Evolutionary conservation across 306 rosid genomes (phyloP), one percentile per base, ranked within the genome.

Genomic region (Urtica urens): DNA sequence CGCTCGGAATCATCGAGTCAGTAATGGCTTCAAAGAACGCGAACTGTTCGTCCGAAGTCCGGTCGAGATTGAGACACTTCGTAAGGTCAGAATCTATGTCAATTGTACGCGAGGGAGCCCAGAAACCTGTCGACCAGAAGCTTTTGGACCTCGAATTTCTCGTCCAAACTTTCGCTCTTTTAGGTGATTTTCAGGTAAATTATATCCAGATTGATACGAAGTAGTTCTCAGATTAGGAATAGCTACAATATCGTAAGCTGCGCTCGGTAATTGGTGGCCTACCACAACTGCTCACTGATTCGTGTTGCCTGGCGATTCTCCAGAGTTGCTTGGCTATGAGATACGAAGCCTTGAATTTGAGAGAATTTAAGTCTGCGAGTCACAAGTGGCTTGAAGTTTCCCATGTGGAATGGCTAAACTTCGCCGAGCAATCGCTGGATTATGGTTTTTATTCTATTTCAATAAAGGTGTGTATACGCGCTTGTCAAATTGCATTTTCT

Each of bases 281-380:
- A n/a, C n/a, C n/a, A n/a, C n/a, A n/a, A n/a, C n/a, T n/a, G 6
- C 20, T 2, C 15, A 18, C 50, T 55, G 50, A 43, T 8, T 44
- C 46, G 16, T 45, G 38, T 11, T 47, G 23, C 12, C 7, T 41
- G 43, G 37, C 34, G 49, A 64, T 64, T 39, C 26, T 37, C 24
- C 48, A 81, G 95, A 90, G 82, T 69, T 84, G 87, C 67, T 72
- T 84, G 73, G 97, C 95, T 11, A 59, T 90, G 78, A 75, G 92
- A 63, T 84, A 90, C 28, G 97, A 90, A 63, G 94, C 81, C 62
- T 77, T 90, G 67, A 57, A 67, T 62, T 33, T 84, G 75, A 70
- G 85, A 37, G 80, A 81, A 9, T 51, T 57, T 46, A 71, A 68
- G 60, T 81, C 85, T 8, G 24, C 67, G 15, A 79, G 62, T 54